Conservation (phyloP, 2,329 filamentous ascomycete genomes). For the Penicillium sp. region DNA sequence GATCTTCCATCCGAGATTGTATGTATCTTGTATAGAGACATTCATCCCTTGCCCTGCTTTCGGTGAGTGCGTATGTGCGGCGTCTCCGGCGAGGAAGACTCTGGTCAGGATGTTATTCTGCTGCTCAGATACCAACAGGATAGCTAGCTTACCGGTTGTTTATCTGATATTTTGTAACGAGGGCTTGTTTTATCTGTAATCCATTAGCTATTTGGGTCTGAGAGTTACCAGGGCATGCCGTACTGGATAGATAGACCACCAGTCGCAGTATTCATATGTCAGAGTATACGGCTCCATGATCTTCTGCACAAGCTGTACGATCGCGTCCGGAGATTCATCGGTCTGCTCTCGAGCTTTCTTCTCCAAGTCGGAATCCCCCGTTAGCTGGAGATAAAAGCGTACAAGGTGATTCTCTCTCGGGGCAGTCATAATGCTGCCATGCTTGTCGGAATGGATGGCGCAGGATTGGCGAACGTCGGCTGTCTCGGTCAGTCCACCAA, state of each 20-base stretch:
- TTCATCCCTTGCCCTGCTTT: constrained; percentile 12
- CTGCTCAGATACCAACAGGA: not conserved
- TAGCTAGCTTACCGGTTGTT: not conserved
- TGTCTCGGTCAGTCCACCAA: constrained; percentile 3
- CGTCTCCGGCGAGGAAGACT: constrained; percentile 8
- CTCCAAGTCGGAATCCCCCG: constrained; percentile 5
- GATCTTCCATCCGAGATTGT: constrained; percentile 46
- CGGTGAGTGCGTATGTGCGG: constrained; percentile 3
- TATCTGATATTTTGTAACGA: not conserved
- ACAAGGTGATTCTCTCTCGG: constrained; percentile 25
- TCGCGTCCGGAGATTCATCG: constrained; percentile 9
- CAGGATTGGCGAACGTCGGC: constrained; percentile 26
- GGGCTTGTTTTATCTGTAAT: constrained; percentile 11
- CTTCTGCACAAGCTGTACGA: constrained; percentile 12
- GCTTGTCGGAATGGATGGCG: constrained; percentile 16
- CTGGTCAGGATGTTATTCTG: not conserved
- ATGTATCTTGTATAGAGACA: constrained; percentile 9
- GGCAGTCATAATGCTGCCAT: constrained; percentile 24
- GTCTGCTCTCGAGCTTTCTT: not conserved
- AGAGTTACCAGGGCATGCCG: not conserved
- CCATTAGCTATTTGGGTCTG: not conserved
- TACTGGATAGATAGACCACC: constrained; percentile 27
- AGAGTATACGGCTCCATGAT: constrained; percentile 21
- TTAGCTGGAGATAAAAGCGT: constrained; percentile 23
- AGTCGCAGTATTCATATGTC: constrained; percentile 22